Evolutionary conservation across 371 early-diverging fungal species (phyloP), one percentile per base, ranked within the genome.

Genomic region (Haplosporangium sp.): DNA sequence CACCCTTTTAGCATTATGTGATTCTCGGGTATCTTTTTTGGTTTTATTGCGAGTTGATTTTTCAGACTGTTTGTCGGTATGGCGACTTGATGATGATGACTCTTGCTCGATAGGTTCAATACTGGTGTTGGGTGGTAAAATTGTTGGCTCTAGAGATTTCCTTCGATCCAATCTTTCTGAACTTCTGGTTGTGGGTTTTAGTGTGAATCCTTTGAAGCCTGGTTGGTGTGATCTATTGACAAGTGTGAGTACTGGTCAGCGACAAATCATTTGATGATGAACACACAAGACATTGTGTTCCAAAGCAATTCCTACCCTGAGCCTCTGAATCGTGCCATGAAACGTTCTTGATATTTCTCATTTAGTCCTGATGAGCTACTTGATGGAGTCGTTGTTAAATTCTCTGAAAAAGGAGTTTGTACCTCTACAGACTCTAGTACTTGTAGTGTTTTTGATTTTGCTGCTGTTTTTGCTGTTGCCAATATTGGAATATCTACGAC

Each of bases 261-360:
- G 3, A 59, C 15, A 59, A 39, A 19, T 2, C 19, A n/a, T 13
- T 5, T 39, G 40, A 9, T 17, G 17, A 59, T 37, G 10, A 2
- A 37, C 15, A n/a, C 19, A n/a, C 4, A 9, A 7, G 8, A 13
- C 53, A 27, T 1, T 27, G 57, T 20, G 35, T 48, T 27, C 35
- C 19, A 19, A 4, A 1, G 19, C 5, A 38, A 27, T 27, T 27
- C 62, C 8, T 72, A 81, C 82, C 82, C 82, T 65, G 75, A 68
- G 42, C 82, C 82, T 60, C 82, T 52, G n/a, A 64, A 39, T 3
- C 82, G 72, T 4, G 75, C 52, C 44, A 65, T 65, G 27, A 75
- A 44, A 15, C 71, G 71, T 56, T 75, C 82, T 45, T 81, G 71
- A 40, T 74, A 72, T 39, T 58, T 67, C 40, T 81, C 69, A 38